phyloP scores from a whole-genome alignment of 2,329 filamentous ascomycete species.

The Monilinia aucupariae region DNA sequence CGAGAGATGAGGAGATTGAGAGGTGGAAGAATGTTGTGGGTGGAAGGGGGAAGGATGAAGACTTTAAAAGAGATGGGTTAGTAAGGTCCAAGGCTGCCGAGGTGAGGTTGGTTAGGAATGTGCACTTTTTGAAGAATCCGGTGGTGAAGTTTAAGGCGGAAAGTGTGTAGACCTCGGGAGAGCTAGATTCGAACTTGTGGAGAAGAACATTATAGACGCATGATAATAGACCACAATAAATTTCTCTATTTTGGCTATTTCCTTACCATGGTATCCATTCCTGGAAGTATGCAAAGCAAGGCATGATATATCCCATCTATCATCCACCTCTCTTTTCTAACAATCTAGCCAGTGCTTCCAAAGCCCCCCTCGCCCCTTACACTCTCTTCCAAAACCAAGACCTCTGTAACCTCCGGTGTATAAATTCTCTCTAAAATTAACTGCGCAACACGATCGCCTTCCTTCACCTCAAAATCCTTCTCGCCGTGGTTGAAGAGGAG shows the following conservation, averaged over 20 bases:
- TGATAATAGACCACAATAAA: neutral
- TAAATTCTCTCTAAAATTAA: slow-evolving; percentile 90
- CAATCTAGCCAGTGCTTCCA: slow-evolving; percentile 67
- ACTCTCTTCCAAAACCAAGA: slow-evolving; percentile 81
- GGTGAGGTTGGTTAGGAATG: slow-evolving; percentile 73
- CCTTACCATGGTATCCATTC: neutral
- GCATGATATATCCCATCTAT: slow-evolving; percentile 5
- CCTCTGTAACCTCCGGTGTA: slow-evolving; percentile 87
- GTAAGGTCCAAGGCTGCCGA: slow-evolving; percentile 80
- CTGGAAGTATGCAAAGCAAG: neutral
- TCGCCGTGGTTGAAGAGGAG: slow-evolving; percentile 91
- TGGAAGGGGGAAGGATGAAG: slow-evolving; percentile 37
- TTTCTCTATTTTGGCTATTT: slow-evolving; percentile 1
- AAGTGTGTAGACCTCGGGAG: slow-evolving; percentile 35
- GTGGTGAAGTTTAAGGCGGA: slow-evolving; percentile 56
- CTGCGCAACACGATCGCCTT: slow-evolving; percentile 89
- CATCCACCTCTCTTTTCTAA: neutral
- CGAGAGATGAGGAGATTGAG: slow-evolving; percentile 61
- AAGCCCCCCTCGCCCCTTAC: slow-evolving; percentile 87
- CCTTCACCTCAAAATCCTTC: slow-evolving; percentile 70
- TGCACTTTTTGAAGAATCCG: slow-evolving; percentile 62
- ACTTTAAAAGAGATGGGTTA: slow-evolving; percentile 49
- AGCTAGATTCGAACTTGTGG: neutral
- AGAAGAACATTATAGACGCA: neutral
- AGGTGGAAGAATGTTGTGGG: slow-evolving; percentile 44